Evolutionary conservation across 2,329 filamentous ascomycete genomes (phyloP), one percentile per base, ranked within the genome.

Genomic region (Aspergillus brasiliensis): DNA sequence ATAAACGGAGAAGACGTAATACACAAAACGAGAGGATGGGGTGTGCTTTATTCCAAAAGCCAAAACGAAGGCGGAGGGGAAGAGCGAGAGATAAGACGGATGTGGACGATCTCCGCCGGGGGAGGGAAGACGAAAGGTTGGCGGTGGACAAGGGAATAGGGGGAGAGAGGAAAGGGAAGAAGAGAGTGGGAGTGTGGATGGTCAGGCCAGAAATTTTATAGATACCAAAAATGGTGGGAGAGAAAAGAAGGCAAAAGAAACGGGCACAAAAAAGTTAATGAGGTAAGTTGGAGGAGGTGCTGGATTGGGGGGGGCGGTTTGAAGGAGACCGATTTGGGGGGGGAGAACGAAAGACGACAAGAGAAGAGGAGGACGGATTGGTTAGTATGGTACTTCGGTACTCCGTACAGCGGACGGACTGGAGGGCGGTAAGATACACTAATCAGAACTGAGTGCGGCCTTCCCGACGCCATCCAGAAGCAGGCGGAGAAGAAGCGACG

Each of bases 71-170:
- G 56, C 28, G 48, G 49, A 19, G 38, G 17, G 31, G 57, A 46
- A 23, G 25, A 49, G 37, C 37, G 40, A 46, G 27, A 56, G 53
- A 56, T 56, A 63, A 55, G 38, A 49, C 46, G 46, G 46, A 27
- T 44, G 48, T 51, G 58, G 57, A 51, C 25, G 62, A 61, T 63
- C 52, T 59, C 56, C 56, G 56, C 48, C 59, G 51, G 52, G 58
- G 31, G 44, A 58, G 25, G 56, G 40, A 53, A 58, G 27, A 34
- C 44, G 28, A 49, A 15, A 27, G 44, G 56, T 44, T 38, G 56
- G 53, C 31, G 28, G 51, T 17, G 19, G 48, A 51, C 37, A 52
- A 52, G 28, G 48, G 47, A 44, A 27, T 56, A 48, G 55, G 57
- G 52, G 58, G 54, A n/a, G n/a, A n/a, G 56, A 17, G 46, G 25